Percentiles rank a stretch among this genome's conserved stretches.
These are phyloP conservation scores for Leccinum proliferum DNA, from an alignment of 1,284 basidiomycete genomes.

Conservation along the genomic window DNA sequence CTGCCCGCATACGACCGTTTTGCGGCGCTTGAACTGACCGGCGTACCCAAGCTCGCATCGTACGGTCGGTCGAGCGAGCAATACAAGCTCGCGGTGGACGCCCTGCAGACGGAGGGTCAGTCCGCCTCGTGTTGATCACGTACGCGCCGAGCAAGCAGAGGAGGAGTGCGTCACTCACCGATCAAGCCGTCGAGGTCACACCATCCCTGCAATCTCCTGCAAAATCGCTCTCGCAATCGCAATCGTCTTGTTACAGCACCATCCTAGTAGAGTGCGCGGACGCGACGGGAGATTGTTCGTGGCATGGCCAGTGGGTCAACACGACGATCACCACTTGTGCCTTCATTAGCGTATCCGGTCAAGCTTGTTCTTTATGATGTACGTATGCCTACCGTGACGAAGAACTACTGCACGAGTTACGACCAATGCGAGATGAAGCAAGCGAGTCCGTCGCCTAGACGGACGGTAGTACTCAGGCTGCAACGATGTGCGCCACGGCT, in stretches of 20 bases:
- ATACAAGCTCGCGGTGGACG: conserved; percentile 41
- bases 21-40: conserved; percentile 53
- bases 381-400: too few relatives aligned
- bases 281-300: conserved; percentile 61
- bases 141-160: conserved; percentile 30
- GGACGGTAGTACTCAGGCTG: too few relatives aligned
- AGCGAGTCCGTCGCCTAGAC: too few relatives aligned
- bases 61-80: conserved; percentile 49
- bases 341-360: too few relatives aligned
- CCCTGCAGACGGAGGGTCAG: conserved; percentile 30
- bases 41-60: conserved; percentile 43
- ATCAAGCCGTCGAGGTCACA: conserved; percentile 37
- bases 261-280: conserved; percentile 53
- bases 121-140: conserved; percentile 52
- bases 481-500: too few relatives aligned
- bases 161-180: conserved; percentile 37
- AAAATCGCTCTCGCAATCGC: conserved; percentile 2
- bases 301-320: conserved; percentile 60
- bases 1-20: conserved; percentile 40
- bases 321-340: too few relatives aligned
- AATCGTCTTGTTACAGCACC: conserved; percentile 61
- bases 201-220: conserved; percentile 33
- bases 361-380: too few relatives aligned
- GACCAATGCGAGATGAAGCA: too few relatives aligned
- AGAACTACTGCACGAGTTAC: too few relatives aligned